These are phyloP conservation scores for Penicillium maclennaniae DNA, from an alignment of 495 filamentous ascomycete species.

Conservation along the genomic window DNA sequence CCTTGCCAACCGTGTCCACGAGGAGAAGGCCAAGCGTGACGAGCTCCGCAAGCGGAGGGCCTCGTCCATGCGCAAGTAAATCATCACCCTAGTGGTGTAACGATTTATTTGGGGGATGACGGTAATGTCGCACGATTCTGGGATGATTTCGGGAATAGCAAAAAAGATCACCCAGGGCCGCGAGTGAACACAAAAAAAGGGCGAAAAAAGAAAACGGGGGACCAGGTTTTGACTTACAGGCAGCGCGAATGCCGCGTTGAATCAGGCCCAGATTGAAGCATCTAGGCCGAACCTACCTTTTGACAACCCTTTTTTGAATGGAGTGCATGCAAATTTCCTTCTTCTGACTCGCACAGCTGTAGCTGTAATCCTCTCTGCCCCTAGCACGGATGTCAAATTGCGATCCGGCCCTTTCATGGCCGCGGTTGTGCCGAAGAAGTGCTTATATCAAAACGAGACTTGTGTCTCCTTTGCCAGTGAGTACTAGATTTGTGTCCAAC, in stretches of 20 bases:
- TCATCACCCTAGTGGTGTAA: slow-evolving; percentile 23
- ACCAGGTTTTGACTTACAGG: slow-evolving; percentile 20
- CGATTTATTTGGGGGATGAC: slow-evolving; percentile 33
- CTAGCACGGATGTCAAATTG: slow-evolving; percentile 99
- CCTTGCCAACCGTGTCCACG: slow-evolving; percentile 89
- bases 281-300: slow-evolving; percentile 31
- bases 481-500: slow-evolving; percentile 48
- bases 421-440: slow-evolving; percentile 90
- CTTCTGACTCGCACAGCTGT: not conserved
- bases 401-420: slow-evolving; percentile 78
- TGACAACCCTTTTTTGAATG: slow-evolving; percentile 32
- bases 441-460: slow-evolving; percentile 50
- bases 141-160: slow-evolving; percentile 19
- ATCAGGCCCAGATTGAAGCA: slow-evolving; percentile 20
- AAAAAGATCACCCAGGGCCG: slow-evolving; percentile 29
- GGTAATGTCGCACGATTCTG: slow-evolving; percentile 36
- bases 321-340: slow-evolving; percentile 32
- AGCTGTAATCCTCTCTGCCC: slow-evolving; percentile 1
- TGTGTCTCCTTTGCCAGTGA: slow-evolving; percentile 34
- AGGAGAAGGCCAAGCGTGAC: slow-evolving; percentile 86
- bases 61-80: slow-evolving; percentile 92
- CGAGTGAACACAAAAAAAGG: slow-evolving; percentile 27
- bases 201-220: slow-evolving; percentile 21
- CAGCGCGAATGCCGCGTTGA: slow-evolving; percentile 19
- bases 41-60: slow-evolving; percentile 93